Evolutionary conservation across 768 basidiomycete genomes (phyloP), one percentile per base, ranked within the genome.

Genomic region (Rhodosporidiobolus odoratus): DNA sequence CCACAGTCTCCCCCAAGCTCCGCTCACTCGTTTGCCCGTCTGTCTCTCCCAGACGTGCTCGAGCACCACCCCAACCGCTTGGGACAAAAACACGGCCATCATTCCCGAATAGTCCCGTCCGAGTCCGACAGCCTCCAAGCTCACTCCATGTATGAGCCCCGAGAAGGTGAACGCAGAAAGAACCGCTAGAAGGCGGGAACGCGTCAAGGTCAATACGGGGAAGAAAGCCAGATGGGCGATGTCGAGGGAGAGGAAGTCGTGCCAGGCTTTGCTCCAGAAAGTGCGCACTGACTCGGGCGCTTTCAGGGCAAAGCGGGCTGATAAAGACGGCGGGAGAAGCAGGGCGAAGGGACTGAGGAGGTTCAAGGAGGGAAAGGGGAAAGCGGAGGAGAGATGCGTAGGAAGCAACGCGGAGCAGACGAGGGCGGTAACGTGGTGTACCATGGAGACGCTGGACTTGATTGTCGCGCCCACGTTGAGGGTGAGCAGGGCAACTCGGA

Each of bases 181-280:
- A 4, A 56, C 2, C 6, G 54, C 54, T 21, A 37, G 35, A 17
- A 41, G 21, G 50, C 58, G 16, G 50, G 41, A 41, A 58, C 47
- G 37, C 34, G 32, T 17, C 41, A 59, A 50, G 37, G 38, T 30
- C 12, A 60, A 52, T 23, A 53, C 4, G 21, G 25, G 48, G 35
- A n/a, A 8, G 58, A 43, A 40, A 30, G 35, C 9, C 47, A 41
- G 6, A 58, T 60, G 37, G 48, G 59, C 37, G 40, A 60, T 40
- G 58, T 60, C 65, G 58, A 60, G 35, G 6, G 34, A 37, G 34
- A 56, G 54, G 34, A 56, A 23, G 35, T 56, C 54, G 54, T 56
- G 54, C 54, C 54, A 56, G 2, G 35, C 54, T 10, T 23, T 9
- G 10, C 19, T 2, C 54, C 54, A 56, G 54, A 56, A 56, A 37